Evolutionary conservation across 805 yeast species (phyloP), one percentile per base, ranked within the genome.

Genomic region (Saccharomycodes ludwigii): DNA sequence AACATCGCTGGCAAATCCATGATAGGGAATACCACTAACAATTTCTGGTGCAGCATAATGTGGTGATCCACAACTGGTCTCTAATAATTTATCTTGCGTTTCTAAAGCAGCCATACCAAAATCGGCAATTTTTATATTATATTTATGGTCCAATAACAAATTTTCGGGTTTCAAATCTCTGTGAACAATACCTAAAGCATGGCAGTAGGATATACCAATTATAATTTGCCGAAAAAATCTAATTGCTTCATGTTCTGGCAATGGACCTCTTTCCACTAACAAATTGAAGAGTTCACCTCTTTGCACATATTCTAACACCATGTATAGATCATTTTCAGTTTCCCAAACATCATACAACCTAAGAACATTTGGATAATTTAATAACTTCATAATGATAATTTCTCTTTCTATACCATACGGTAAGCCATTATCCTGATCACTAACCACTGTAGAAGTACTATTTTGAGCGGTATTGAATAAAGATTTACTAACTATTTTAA

Each of bases 101-200:
- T 91, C 97, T 28, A 91, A 61, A 5, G 98, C 97, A 12, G 98
- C 98, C 98, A 91, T 91, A 21, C 98, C 98, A 53, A 91, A 91
- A 58, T 91, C 98, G 7, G 98, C 98, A 42, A 91, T 84, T 55
- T 91, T 91, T 54, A 91, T 86, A 54, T 84, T 85, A 40, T 76
- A 72, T 52, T 83, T 69, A 50, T 77, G 76, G 59, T 86, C 97
- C 26, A 86, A 62, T 26, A 80, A 56, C 44, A 80, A 57, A 58
- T 80, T 80, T 50, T 80, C 93, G 3, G 93, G 93, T 48, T 80
- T 80, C 46, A 83, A 64, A 52, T 83, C 94, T 39, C 94, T 74
- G 54, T 83, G 94, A 38, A 93, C 84, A 44, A 83, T 82, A 52
- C 82, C 82, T 51, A 82, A 73, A 39, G 79, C 80, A 50, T 83